Evolutionary conservation across 106 monocot genomes (phyloP).

Genomic region (Cymbidium sinense): DNA sequence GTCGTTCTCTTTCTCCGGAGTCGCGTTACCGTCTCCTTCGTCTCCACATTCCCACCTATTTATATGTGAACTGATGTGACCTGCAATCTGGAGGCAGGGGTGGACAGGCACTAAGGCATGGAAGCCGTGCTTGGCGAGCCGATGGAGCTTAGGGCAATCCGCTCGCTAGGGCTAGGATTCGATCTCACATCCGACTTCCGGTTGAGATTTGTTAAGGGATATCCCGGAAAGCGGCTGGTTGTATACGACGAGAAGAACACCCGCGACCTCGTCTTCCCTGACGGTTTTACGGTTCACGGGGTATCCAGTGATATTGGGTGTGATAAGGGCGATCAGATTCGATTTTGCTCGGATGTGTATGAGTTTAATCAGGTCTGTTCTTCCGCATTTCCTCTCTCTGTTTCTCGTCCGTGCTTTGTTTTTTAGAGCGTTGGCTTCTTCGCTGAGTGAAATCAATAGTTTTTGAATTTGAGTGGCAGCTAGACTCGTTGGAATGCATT

Average conservation of each 20-base stretch:
- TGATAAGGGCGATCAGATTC: slow-evolving; percentile 72
- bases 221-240: slow-evolving; percentile 37
- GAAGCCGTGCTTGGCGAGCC: slow-evolving; percentile 11
- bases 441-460: background rate
- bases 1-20: too few relatives aligned
- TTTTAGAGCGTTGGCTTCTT: background rate
- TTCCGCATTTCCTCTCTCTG: background rate
- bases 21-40: background rate
- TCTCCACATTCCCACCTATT: background rate
- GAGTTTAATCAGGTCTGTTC: slow-evolving; percentile 74
- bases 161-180: slow-evolving; percentile 71
- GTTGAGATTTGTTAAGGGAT: slow-evolving; percentile 55
- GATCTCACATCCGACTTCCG: slow-evolving; percentile 78
- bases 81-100: background rate
- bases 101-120: slow-evolving; percentile 7
- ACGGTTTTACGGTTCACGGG: slow-evolving; percentile 26
- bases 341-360: slow-evolving; percentile 74
- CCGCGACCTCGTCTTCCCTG: slow-evolving; percentile 54
- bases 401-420: background rate
- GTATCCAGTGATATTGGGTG: slow-evolving; percentile 52
- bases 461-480: too few relatives aligned
- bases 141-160: slow-evolving; percentile 42
- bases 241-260: slow-evolving; percentile 35
- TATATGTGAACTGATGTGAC: background rate
- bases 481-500: too few relatives aligned